These are phyloP conservation scores for Crithidia sp. DNA, from an alignment of 208 protist genomes.

Conservation along the genomic window DNA sequence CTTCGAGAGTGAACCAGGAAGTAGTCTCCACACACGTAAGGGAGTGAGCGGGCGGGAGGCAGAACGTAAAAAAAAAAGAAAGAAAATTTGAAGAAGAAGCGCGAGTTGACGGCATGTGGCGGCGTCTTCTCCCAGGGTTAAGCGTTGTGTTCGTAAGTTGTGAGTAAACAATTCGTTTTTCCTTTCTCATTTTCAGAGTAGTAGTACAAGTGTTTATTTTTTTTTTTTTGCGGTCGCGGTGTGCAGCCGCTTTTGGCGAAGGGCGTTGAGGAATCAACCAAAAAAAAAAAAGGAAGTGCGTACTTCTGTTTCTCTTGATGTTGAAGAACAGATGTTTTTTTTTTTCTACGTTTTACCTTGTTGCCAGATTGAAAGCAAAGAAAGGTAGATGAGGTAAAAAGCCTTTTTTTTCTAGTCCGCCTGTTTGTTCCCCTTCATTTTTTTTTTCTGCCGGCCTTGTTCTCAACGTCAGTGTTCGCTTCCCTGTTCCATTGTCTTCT, in stretches of 20 bases:
- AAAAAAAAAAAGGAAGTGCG: background rate
- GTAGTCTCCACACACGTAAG: background rate
- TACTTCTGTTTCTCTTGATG: background rate
- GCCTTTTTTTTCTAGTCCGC: background rate
- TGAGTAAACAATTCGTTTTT: background rate
- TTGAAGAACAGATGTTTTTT: too few species aligned
- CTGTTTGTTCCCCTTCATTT: too few species aligned
- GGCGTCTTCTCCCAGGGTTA: slow-evolving; percentile 7
- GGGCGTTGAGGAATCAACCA: background rate
- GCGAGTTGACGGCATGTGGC: background rate
- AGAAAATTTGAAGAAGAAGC: background rate
- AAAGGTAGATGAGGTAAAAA: too few species aligned
- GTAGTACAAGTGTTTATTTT: background rate
- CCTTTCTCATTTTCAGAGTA: slow-evolving; percentile 3
- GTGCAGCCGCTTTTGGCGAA: background rate
- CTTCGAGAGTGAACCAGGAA: too few species aligned
- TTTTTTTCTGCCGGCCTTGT: background rate
- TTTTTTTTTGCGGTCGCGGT: background rate
- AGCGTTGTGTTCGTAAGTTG: slow-evolving; percentile 5
- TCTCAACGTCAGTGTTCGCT: background rate
- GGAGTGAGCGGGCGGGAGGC: background rate
- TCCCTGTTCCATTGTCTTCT: background rate
- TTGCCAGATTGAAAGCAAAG: too few species aligned
- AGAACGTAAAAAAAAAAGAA: background rate
- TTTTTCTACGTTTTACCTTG: too few species aligned